Evolutionary conservation across 2,329 filamentous ascomycete genomes (phyloP).

Genomic region (Periconia digitata): DNA sequence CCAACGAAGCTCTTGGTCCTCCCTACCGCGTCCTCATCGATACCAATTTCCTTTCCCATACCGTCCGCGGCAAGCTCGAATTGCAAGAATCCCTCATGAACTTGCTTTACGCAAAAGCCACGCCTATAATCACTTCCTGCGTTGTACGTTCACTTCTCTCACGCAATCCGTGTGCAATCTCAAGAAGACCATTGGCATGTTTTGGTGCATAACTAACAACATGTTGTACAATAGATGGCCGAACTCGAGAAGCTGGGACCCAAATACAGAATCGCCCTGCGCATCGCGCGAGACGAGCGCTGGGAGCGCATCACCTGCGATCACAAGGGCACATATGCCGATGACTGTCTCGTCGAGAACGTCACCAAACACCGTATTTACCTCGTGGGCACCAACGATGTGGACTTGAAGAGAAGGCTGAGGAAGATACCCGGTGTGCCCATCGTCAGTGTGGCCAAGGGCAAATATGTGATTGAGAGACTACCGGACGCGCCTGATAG

Average conservation of each 20-base stretch:
- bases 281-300: slow-evolving; percentile 85
- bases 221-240: slow-evolving; percentile 54
- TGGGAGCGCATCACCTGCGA: slow-evolving; percentile 86
- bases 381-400: slow-evolving; percentile 55
- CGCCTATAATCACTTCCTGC: slow-evolving; percentile 78
- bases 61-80: slow-evolving; percentile 86
- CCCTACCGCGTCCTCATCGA: slow-evolving; percentile 71
- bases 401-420: slow-evolving; percentile 70
- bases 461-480: slow-evolving; percentile 93
- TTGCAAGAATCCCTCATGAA: slow-evolving; percentile 91
- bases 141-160: slow-evolving; percentile 47
- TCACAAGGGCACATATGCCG: slow-evolving; percentile 85
- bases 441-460: slow-evolving; percentile 78
- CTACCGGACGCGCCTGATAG: slow-evolving; percentile 79
- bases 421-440: slow-evolving; percentile 79
- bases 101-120: slow-evolving; percentile 87
- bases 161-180: neutral
- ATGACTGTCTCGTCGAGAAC: slow-evolving; percentile 60
- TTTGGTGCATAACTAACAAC: too few species aligned
- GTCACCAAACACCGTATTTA: slow-evolving; percentile 52
- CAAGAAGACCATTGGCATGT: too few species aligned
- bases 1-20: slow-evolving; percentile 80
- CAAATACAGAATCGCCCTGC: slow-evolving; percentile 83
- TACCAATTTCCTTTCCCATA: slow-evolving; percentile 59
- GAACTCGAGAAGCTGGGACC: slow-evolving; percentile 84